phyloP scores from a whole-genome alignment of 305 asterid species.

The Ajuga reptans region DNA sequence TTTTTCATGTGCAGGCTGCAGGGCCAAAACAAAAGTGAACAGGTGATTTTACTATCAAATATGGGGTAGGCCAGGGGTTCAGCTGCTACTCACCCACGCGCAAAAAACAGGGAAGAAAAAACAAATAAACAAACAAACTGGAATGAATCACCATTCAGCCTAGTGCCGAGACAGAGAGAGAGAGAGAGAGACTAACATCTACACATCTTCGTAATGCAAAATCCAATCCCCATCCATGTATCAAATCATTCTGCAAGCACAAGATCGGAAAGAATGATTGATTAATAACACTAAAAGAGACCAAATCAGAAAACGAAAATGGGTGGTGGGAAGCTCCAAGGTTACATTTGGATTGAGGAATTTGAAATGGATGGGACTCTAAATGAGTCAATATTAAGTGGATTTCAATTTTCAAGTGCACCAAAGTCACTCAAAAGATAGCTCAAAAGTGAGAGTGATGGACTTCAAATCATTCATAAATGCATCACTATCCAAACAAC shows the following conservation, averaged over 20 bases:
- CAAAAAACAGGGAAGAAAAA: neutral
- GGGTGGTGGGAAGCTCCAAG: neutral
- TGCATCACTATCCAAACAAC: neutral
- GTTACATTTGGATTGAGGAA: neutral
- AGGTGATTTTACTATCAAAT: neutral
- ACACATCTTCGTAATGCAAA: conserved; percentile 79
- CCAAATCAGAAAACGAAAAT: neutral
- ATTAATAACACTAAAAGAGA: neutral
- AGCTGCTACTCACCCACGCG: neutral
- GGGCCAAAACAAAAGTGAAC: conserved; percentile 9
- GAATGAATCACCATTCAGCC: neutral
- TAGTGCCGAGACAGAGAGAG: no score
- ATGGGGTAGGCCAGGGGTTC: neutral
- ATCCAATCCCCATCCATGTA: conserved; percentile 90
- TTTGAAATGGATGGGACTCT: neutral
- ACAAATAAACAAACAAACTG: neutral
- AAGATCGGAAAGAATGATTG: neutral
- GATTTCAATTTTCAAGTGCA: neutral
- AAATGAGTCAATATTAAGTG: neutral
- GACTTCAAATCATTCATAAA: no score
- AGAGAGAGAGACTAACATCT: conserved; percentile 39
- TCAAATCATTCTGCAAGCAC: conserved; percentile 63
- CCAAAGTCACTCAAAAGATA: neutral
- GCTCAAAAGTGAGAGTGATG: no score
- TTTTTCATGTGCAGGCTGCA: conserved; percentile 79